phyloP scores from a whole-genome alignment of 1,139 yeast species.

The Kodamaea plutei region DNA sequence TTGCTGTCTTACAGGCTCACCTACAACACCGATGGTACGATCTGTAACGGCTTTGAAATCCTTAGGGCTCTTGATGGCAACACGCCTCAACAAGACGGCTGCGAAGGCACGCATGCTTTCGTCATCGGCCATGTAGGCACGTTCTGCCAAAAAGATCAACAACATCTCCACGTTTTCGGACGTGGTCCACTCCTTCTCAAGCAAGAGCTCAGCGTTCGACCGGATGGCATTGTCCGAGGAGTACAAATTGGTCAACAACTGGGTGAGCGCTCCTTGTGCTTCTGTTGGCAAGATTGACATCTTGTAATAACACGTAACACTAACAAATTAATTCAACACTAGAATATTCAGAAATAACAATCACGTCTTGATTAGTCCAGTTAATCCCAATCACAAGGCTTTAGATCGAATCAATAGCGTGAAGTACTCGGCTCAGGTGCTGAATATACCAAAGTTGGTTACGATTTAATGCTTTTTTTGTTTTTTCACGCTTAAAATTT shows the following conservation, averaged over 20 bases:
- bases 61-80: constrained; percentile 74
- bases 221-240: constrained; percentile 76
- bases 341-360: too few species aligned
- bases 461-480: too few species aligned
- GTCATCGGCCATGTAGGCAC: constrained; percentile 57
- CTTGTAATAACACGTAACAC: constrained; percentile 4
- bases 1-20: constrained; percentile 55
- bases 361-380: too few species aligned
- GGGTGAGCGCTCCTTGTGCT: constrained; percentile 50
- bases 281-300: constrained; percentile 66
- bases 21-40: constrained; percentile 70
- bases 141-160: constrained; percentile 77
- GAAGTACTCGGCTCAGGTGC: too few species aligned
- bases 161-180: constrained; percentile 62
- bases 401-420: too few species aligned
- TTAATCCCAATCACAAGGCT: too few species aligned
- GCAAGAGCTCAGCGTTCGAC: constrained; percentile 68
- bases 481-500: too few species aligned
- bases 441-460: too few species aligned
- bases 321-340: too few species aligned
- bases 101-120: constrained; percentile 61
- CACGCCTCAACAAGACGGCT: constrained; percentile 85
- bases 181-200: constrained; percentile 74
- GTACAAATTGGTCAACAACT: constrained; percentile 63
- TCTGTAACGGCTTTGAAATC: constrained; percentile 61